Percentiles rank a stretch among this genome's conserved stretches.
Conservation (phyloP, 129 eudicot genomes). For the Arctium lappa region DNA sequence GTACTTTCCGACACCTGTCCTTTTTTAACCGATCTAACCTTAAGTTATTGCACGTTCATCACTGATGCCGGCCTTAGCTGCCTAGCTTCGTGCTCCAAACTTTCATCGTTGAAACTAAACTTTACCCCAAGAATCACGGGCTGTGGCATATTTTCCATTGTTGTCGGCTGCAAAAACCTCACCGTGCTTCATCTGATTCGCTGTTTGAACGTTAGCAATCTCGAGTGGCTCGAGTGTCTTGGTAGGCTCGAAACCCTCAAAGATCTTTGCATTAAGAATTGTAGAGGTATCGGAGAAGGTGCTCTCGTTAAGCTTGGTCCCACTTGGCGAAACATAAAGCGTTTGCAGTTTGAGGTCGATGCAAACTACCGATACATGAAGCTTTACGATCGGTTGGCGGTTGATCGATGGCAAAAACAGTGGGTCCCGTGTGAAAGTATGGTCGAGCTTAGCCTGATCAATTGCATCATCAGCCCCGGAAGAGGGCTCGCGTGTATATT, state of each 20-base stretch:
- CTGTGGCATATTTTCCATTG: conserved; percentile 64
- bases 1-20: conserved; percentile 54
- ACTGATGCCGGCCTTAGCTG: conserved; percentile 66
- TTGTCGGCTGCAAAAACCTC: conserved; percentile 63
- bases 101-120: conserved; percentile 59
- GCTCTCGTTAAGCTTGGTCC: conserved; percentile 62
- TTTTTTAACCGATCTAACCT: conserved; percentile 50
- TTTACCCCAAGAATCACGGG: conserved; percentile 84
- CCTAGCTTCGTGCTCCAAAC: conserved; percentile 59
- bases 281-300: conserved; percentile 88
- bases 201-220: conserved; percentile 57
- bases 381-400: conserved; percentile 58
- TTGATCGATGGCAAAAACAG: conserved; percentile 75
- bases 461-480: conserved; percentile 76
- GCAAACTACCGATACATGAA: conserved; percentile 72
- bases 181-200: conserved; percentile 56
- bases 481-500: conserved; percentile 84
- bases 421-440: conserved; percentile 66
- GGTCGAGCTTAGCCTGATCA: conserved; percentile 58
- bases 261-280: conserved; percentile 65
- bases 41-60: conserved; percentile 80
- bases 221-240: conserved; percentile 90
- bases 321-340: conserved; percentile 63
- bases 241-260: conserved; percentile 64
- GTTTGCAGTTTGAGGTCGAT: conserved; percentile 64